Evolutionary conservation across 2,329 filamentous ascomycete genomes (phyloP), one percentile per base, ranked within the genome.

Genomic region (Ascomycota sp.): DNA sequence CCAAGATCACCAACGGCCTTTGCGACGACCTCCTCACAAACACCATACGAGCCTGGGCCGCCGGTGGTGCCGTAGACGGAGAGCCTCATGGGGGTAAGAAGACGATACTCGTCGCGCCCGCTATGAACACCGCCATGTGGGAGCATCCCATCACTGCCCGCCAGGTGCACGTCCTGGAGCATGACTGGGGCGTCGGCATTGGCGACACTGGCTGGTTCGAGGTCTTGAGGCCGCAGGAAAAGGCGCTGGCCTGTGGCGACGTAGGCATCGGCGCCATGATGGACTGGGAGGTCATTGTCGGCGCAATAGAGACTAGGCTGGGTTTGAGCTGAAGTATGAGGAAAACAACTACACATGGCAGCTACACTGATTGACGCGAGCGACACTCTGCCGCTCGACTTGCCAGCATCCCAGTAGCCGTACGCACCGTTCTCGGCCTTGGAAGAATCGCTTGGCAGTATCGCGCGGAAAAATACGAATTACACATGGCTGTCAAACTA

Each of bases 61-160:
- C 72, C 0, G 62, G 61, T n/a, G 69, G 71, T 0, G 46, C 60
- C 11, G 54, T 75, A 6, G 71, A 77, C 35, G 15, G 15, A 17
- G 15, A 4, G 15, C 15, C 4, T 4, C 15, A 17, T 17, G 51
- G 46, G 11, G 29, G 26, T 5, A 50, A 45, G 30, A 69, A 62
- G 48, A 75, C 75, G 37, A 81, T 92, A 23, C 43, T 89, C 2
- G 76, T 86, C 0, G 78, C 78, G 3, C 74, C 75, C 2, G 73
- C 77, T 20, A 92, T 93, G 81, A 93, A 94, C 48, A 82, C 71
- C 17, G 72, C 75, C 4, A 93, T 93, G 85, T 92, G 79, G 76
- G 59, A 63, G 32, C 82, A 94, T 46, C 85, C 83, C 2, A 57
- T 92, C 27, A 93, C 85, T 1, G 61, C 54, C 29, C 69, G 66